Percentiles rank a stretch among this genome's conserved stretches.
phyloP scores from a whole-genome alignment of 129 eudicot genomes.

The Ambrosia trifida region DNA sequence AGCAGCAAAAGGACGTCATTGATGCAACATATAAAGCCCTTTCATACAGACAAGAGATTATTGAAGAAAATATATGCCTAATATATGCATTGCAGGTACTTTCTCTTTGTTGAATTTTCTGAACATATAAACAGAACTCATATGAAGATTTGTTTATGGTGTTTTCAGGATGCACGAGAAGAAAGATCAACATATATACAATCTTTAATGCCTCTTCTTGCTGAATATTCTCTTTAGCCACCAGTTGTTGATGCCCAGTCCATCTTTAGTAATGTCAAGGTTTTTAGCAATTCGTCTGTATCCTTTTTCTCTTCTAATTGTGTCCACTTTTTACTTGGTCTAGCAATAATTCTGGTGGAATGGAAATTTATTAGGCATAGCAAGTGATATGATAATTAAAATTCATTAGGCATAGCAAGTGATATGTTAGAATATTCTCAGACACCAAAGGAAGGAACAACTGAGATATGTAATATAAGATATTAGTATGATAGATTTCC shows the following conservation, averaged over 20 bases:
- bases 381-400: conserved; percentile 10
- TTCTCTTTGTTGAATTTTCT: conserved; percentile 3
- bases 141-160: conserved; percentile 11
- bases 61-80: conserved; percentile 95
- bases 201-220: conserved; percentile 87
- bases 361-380: background rate
- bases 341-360: background rate
- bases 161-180: conserved; percentile 83
- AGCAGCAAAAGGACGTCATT: conserved; percentile 95
- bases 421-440: too few species aligned
- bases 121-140: conserved; percentile 7
- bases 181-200: conserved; percentile 78
- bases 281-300: conserved; percentile 19
- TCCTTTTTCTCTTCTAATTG: background rate
- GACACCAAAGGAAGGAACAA: too few species aligned
- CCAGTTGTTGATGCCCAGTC: conserved; percentile 84
- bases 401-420: too few species aligned
- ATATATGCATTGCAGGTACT: conserved; percentile 86
- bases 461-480: too few species aligned
- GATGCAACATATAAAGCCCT: conserved; percentile 93
- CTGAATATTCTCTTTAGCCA: conserved; percentile 84
- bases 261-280: conserved; percentile 88
- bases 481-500: too few species aligned
- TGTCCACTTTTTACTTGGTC: background rate
- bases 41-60: conserved; percentile 88